Base-by-base conservation (phyloP, 768 basidiomycete genomes). In the Boletus pseudopeckii region DNA sequence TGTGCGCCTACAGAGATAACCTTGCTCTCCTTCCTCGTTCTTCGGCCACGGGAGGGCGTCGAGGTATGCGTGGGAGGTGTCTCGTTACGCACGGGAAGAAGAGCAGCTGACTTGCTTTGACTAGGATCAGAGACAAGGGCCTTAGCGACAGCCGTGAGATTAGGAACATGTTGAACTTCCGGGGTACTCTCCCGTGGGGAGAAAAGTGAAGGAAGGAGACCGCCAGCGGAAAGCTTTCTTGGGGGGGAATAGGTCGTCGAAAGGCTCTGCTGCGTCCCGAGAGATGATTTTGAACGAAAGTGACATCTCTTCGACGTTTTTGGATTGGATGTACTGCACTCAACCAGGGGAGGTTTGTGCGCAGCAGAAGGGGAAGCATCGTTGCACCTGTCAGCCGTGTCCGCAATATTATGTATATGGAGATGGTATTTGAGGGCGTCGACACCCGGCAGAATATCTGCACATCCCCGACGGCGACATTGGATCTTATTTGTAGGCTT, bases 331-430 rank as follows among this genome's bases (percentile, higher is more conserved):
- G 34, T 45, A 41, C 40, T 37, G 30, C 38, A 54, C 13, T 53
- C 52, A 6, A 34, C 40, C 30, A 55, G 22, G 9, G 45, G 52
- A 28, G 39, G 34, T 34, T 48, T 48, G 32, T 22, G 34, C 2
- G 45, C 22, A 46, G 33, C 1, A n/a, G 41, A 45, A 41, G 39
- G 7, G 4, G 32, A 10, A 26, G n/a, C 1, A 47, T 44, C 26
- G 13, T 18, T n/a, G 30, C 32, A 17, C 48, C 14, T 20, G 15
- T 36, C 5, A 32, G 43, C 37, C 7, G 11, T 26, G 49, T 80
- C 77, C 32, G 74, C 70, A 32, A 83, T 75, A 57, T 81, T 77
- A 63, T 83, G 82, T 45, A 83, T 79, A 57, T 83, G 80, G 20
- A 82, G 64, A 59, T 82, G 82, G 60, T 72, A 79, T 58, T 75